Conservation (phyloP, 1,284 basidiomycete species). For the Naganishia sp. region DNA sequence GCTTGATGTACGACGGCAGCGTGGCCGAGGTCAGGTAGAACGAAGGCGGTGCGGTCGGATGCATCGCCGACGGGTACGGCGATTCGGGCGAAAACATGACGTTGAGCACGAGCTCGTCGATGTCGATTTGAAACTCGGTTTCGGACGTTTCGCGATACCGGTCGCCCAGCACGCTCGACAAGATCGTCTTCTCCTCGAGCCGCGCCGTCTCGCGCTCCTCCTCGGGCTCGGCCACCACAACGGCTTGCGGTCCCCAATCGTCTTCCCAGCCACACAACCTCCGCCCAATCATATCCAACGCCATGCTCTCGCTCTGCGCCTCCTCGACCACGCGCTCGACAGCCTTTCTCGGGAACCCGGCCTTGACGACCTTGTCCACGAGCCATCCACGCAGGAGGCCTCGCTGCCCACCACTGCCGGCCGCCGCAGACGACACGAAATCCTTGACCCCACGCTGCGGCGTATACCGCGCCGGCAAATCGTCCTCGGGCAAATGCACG, state of each 20-base stretch:
- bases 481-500: constrained; percentile 58
- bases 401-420: constrained; percentile 61
- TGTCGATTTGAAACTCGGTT: constrained; percentile 58
- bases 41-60: constrained; percentile 62
- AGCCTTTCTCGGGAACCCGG: constrained; percentile 74
- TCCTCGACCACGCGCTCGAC: constrained; percentile 62
- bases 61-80: constrained; percentile 59
- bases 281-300: constrained; percentile 52
- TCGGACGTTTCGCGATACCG: constrained; percentile 48
- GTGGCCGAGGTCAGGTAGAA: constrained; percentile 74
- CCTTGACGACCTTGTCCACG: constrained; percentile 75
- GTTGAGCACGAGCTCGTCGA: constrained; percentile 66
- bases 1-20: constrained; percentile 77
- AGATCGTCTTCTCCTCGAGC: constrained; percentile 68
- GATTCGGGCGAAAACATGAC: constrained; percentile 63
- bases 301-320: constrained; percentile 30
- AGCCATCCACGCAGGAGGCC: constrained; percentile 77
- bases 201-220: constrained; percentile 62
- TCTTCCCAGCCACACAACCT: constrained; percentile 52
- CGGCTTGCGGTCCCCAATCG: constrained; percentile 54
- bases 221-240: constrained; percentile 57
- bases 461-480: constrained; percentile 65
- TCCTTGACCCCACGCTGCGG: constrained; percentile 70
- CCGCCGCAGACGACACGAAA: constrained; percentile 58
- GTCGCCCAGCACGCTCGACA: constrained; percentile 59